Evolutionary conservation across 1,284 basidiomycete genomes (phyloP), one percentile per base, ranked within the genome.

Genomic region (Tylopilus sp.): DNA sequence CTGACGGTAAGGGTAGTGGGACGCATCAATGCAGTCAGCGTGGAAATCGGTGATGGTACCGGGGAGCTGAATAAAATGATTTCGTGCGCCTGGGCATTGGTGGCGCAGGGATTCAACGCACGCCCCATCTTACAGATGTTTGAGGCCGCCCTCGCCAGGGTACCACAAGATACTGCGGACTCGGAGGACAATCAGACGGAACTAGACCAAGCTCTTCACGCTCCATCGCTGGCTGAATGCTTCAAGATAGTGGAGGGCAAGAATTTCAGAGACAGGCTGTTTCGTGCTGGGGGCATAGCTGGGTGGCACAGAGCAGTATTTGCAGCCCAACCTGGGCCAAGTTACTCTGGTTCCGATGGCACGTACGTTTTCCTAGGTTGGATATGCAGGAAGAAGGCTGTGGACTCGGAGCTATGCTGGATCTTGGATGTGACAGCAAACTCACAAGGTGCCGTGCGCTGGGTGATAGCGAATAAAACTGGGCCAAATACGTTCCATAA

Each of bases 401-500:
- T 36, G n/a, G 36, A 38, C 54, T 36, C 33, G 33, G n/a, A 39
- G 36, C 29, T 24, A 19, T 56, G 54, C 54, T 56, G 54, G 54
- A 22, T 56, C 54, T 36, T 56, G 54, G 54, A 56, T n/a, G 54
- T 56, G n/a, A 56, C 54, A 33, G 36, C 54, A 22, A 19, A 29
- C n/a, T 4, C 54, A 19, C 51, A 54, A 8, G 22, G 19, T 44
- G 60, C 39, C 18, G n/a, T 16, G 39, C 29, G 53, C n/a, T 56
- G 60, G 60, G 36, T 56, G 36, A 29, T 61, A 39, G 60, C 60
- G 38, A 61, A 61, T 22, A 56, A 38, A 38, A 44, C 26, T 33
- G 33, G n/a, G 24, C 52, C 51, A 24, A 16, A 29, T 22, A 56
- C 53, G 24, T 61, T 55, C 18, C 32, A 33, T 22, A 61, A 61